Conservation (phyloP, 257 asterid species). For the Solanum raphanifolium region DNA sequence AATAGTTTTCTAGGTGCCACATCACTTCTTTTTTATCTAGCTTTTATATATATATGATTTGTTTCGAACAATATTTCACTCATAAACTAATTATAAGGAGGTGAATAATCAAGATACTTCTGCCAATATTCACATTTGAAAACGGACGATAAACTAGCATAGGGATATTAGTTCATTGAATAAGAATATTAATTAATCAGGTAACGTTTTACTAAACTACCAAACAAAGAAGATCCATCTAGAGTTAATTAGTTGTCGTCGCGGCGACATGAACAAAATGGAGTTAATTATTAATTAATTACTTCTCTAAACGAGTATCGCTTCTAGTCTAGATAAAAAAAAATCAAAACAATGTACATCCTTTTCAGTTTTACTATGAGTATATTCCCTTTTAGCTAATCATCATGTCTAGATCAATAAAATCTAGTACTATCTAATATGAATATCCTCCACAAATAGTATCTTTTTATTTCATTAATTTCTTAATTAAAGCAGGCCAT, state of each 20-base stretch:
- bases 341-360: neutral
- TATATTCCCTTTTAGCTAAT: neutral
- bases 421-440: neutral
- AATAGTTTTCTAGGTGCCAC: too few relatives aligned
- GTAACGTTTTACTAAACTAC: neutral
- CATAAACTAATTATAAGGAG: neutral
- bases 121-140: neutral
- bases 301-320: neutral
- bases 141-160: neutral
- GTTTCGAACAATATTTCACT: too few relatives aligned
- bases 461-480: neutral
- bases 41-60: too few relatives aligned
- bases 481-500: neutral
- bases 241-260: neutral
- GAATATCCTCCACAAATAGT: neutral
- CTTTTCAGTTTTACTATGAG: neutral
- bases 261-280: neutral
- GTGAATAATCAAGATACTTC: neutral
- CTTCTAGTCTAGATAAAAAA: neutral
- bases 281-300: neutral
- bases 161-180: neutral
- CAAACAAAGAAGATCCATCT: neutral
- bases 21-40: too few relatives aligned
- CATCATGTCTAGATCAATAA: neutral
- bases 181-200: neutral